Evolutionary conservation across 305 asterid species (phyloP).

Genomic region (Plantago rigida): DNA sequence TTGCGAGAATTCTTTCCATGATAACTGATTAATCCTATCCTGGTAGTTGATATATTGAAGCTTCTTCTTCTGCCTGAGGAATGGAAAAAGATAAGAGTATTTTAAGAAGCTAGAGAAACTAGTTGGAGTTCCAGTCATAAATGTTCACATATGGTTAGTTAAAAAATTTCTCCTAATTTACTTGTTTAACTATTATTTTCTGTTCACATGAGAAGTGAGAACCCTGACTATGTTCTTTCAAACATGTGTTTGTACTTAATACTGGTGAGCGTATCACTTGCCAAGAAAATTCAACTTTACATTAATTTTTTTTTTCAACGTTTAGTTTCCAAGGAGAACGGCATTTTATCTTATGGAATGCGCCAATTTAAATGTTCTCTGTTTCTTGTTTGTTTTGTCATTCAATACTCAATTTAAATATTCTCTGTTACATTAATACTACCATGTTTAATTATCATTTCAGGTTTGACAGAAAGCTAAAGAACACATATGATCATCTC

Average conservation of each 20-base stretch:
- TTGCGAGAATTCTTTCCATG: neutral
- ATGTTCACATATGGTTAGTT: constrained; percentile 86
- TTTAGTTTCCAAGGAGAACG: no score
- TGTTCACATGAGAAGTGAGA: no score
- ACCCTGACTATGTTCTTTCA: no score
- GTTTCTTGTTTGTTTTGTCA: no score
- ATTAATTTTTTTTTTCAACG: no score
- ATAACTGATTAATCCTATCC: constrained; percentile 12
- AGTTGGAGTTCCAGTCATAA: constrained; percentile 99
- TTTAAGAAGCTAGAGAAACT: constrained; percentile 75
- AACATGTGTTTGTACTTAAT: no score
- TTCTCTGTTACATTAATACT: neutral
- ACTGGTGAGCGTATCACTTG: no score
- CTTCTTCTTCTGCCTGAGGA: constrained; percentile 80
- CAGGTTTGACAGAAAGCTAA: constrained; percentile 95
- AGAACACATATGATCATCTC: constrained; percentile 81
- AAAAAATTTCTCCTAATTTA: constrained; percentile 4
- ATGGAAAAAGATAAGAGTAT: constrained; percentile 72
- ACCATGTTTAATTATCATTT: constrained; percentile 24
- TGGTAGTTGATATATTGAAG: constrained; percentile 79
- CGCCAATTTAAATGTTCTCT: no score
- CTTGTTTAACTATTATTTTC: neutral
- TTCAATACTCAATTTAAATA: no score
- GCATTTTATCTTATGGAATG: no score
- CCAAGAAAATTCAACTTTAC: no score